Evolutionary conservation across 2,329 filamentous ascomycete species (phyloP), one percentile per base, ranked within the genome.

Genomic region (Capronia coronata): DNA sequence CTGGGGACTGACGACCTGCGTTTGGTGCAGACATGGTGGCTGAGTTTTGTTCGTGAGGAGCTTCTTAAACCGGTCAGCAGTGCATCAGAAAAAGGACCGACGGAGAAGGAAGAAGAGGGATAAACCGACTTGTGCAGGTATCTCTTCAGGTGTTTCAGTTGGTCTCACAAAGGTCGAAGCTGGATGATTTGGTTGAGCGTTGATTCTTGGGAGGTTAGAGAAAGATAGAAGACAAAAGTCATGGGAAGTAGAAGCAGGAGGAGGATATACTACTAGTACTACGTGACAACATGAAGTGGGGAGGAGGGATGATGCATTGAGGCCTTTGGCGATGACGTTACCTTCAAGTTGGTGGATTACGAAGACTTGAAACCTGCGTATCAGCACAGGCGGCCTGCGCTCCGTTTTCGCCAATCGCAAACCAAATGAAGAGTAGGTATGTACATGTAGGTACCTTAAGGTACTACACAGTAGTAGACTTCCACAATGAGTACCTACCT

Each of bases 1-100:
- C 72, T 55, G 88, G 89, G 25, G 88, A 94, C 70, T 94, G 78
- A 64, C 83, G 82, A 66, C 86, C 85, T 68, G 78, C 69, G 63
- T 74, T 70, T 58, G 72, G 76, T 49, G 77, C 75, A 61, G 85
- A 82, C 84, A 88, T 87, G 63, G 57, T 81, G 43, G 42, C 16
- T 38, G 40, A 43, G 3, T 19, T 30, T 30, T 13, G 40, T 19
- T 32, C 11, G 3, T 6, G 32, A 25, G 16, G 22, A 30, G 38
- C 10, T 9, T 23, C 9, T 38, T 14, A 38, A 22, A 3, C 35
- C 19, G 16, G 3, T 38, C 35, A 38, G 16, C 14, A 45, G n/a
- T 3, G 7, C 7, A 32, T n/a, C 29, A 32, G 45, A 35, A 5
- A 13, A 35, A 13, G 16, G 6, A 35, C 6, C 6, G 16, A 10